A percentile compares a stretch with the other conserved stretches of the same genome.
Evolutionary conservation across 768 basidiomycete genomes (phyloP).

Genomic region (Pulveroboletus sp.): DNA sequence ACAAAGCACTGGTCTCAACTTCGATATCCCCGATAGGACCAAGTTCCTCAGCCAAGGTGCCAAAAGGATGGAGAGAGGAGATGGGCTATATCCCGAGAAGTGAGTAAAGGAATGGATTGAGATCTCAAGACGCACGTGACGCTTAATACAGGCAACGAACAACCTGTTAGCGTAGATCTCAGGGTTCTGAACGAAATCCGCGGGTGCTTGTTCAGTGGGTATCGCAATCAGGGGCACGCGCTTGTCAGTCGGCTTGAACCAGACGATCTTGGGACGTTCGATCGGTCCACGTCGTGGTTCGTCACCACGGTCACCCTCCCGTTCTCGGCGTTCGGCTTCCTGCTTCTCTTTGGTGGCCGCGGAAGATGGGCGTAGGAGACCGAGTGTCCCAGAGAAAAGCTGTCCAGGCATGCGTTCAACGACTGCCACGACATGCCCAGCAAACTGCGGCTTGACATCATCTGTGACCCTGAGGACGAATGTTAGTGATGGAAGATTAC

Average conservation of each 20-base stretch:
- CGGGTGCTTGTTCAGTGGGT: constrained; percentile 96
- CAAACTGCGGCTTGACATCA: constrained; percentile 96
- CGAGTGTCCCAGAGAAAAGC: constrained; percentile 95
- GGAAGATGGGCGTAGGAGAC: constrained; percentile 90
- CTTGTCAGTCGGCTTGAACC: constrained; percentile 99
- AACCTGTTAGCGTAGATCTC: constrained; percentile 86
- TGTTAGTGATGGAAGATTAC: constrained; percentile 7
- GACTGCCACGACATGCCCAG: constrained; percentile 99
- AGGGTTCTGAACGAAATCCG: constrained; percentile 92
- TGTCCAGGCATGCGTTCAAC: constrained; percentile 99
- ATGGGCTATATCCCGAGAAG: constrained; percentile 53
- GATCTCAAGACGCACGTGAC: constrained; percentile 63
- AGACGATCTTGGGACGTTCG: constrained; percentile 97
- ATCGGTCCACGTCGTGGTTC: constrained; percentile 74
- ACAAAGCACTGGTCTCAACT: constrained; percentile 93
- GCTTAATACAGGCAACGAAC: constrained; percentile 98
- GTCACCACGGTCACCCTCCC: constrained; percentile 88
- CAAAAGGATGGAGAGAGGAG: constrained; percentile 97
- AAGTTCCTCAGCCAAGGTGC: constrained; percentile 94
- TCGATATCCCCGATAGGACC: constrained; percentile 98
- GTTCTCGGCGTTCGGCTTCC: constrained; percentile 94
- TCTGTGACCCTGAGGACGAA: constrained; percentile 73
- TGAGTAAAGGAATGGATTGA: constrained; percentile 14
- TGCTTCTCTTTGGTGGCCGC: constrained; percentile 99
- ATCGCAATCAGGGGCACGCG: constrained; percentile 98